Base-by-base conservation (phyloP, 805 yeast species). In the Lachancea fermentati region DNA sequence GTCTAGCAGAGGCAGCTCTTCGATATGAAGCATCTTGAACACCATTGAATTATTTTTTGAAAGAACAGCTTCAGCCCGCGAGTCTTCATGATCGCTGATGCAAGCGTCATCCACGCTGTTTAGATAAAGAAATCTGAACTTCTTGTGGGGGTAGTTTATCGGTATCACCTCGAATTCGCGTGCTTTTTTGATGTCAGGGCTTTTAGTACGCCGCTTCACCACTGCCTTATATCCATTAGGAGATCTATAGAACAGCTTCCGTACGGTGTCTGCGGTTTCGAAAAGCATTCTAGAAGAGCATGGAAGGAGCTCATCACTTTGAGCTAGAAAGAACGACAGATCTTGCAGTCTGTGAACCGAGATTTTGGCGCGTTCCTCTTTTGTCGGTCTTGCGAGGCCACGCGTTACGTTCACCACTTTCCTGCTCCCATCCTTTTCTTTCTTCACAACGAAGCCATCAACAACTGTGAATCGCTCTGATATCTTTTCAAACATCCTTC, bases 401-500 rank as follows among this genome's bases (percentile, higher is more conserved):
- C 17, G 5, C 5, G 6, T 5, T 6, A 19, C 19, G 6, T n/a
- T 16, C 17, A 31, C 34, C 6, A 16, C n/a, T 16, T n/a, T 5
- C 7, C 34, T 7, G 11, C 5, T 14, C 7, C 19, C 34, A 7
- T 7, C 19, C 7, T 31, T 11, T 7, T 7, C 19, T 6, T 7
- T 7, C 17, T 31, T 6, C 17, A 31, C 19, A 8, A 31, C 19
- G 19, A 14, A 31, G 7, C 34, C 34, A n/a, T 31, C 19, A 7
- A 31, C 16, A 16, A 31, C 16, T 9, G 19, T 13, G 19, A 6
- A 31, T 16, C 19, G 5, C n/a, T 13, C 19, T 14, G 34, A 31
- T 13, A 31, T 31, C 34, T 31, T 31, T 22, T 22, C 26, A 11
- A 22, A 22, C 26, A n/a, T n/a, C n/a, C n/a, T n/a, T n/a, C n/a